Conservation (phyloP, 768 basidiomycete genomes). For the Ramaria rubella region DNA sequence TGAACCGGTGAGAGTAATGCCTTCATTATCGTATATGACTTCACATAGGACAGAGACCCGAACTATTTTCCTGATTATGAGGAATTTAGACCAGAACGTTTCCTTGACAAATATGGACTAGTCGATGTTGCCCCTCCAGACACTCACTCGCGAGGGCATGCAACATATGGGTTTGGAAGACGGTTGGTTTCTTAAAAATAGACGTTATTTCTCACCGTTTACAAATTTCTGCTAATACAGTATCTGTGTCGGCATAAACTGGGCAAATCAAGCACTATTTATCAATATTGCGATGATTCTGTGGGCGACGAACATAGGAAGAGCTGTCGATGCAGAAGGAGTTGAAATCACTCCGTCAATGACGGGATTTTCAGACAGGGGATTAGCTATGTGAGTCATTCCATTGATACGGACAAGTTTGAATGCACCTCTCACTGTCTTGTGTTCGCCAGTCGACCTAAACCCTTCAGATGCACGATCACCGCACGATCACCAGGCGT, state of each 20-base stretch:
- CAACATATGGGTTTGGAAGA: conserved; percentile 26
- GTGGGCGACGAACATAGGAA: conserved; percentile 19
- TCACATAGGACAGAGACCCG: background rate
- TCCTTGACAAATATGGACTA: conserved; percentile 21
- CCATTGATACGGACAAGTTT: background rate
- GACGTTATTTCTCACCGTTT: background rate
- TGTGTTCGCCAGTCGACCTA: too few species aligned
- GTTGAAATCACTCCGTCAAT: conserved; percentile 12
- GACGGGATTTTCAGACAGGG: conserved; percentile 11
- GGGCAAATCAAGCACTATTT: conserved; percentile 30
- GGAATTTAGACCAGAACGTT: conserved; percentile 21
- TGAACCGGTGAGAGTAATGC: background rate
- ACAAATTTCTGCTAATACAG: conserved; percentile 3
- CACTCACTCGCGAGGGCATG: conserved; percentile 27
- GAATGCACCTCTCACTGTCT: background rate
- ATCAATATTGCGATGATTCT: conserved; percentile 27
- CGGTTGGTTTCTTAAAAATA: conserved; percentile 6
- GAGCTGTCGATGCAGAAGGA: conserved; percentile 12
- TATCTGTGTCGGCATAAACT: conserved; percentile 28
- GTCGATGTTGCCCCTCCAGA: conserved; percentile 17
- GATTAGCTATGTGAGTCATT: conserved; percentile 17
- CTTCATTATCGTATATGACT: background rate
- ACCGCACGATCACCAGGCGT: background rate
- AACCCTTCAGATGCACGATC: background rate
- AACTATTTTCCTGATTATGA: conserved; percentile 15